These are phyloP conservation scores for Daldinia decipiens DNA, from an alignment of 495 filamentous ascomycete species.

Conservation along the genomic window DNA sequence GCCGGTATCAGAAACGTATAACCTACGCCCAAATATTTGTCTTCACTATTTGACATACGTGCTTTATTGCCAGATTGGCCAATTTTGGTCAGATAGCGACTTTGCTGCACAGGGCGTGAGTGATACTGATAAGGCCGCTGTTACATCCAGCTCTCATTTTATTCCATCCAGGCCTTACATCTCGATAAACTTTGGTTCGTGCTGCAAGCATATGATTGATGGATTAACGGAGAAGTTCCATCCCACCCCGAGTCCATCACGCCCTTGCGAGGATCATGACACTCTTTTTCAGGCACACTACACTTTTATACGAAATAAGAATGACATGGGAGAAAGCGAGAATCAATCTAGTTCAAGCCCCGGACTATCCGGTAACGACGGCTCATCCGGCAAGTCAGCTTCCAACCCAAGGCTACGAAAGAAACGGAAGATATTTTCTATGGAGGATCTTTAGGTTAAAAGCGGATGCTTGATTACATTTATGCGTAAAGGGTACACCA, in stretches of 20 bases:
- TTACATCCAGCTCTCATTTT: slow-evolving; percentile 24
- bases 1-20: neutral
- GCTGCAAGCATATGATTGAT: neutral
- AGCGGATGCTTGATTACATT: neutral
- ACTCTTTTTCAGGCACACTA: neutral
- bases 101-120: slow-evolving; percentile 28
- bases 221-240: no score
- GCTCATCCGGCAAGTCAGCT: neutral
- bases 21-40: neutral
- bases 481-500: neutral
- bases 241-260: neutral
- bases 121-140: slow-evolving; percentile 55
- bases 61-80: slow-evolving; percentile 32
- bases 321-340: neutral
- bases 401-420: neutral
- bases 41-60: slow-evolving; percentile 15
- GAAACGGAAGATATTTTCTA: neutral
- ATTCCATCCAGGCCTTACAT: slow-evolving; percentile 4
- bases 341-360: neutral
- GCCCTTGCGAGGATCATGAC: neutral
- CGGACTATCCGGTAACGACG: neutral
- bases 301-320: neutral
- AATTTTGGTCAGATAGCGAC: slow-evolving; percentile 13
- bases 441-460: slow-evolving; percentile 2
- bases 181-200: neutral